Evolutionary conservation across 768 basidiomycete genomes (phyloP).

Genomic region (Arthromyces matolae): DNA sequence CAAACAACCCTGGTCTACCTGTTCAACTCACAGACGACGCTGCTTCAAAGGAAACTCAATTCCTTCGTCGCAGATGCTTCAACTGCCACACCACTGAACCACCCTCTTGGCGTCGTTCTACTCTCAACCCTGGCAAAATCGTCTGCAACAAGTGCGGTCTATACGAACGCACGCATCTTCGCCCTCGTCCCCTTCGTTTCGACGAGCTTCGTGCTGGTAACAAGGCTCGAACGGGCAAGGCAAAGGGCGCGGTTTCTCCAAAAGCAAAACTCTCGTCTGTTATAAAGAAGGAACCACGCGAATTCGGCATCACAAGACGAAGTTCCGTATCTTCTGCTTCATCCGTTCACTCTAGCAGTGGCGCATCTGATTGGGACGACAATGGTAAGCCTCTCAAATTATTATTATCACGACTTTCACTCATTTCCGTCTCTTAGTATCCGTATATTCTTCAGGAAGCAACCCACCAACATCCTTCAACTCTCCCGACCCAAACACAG

Average conservation of each 20-base stretch:
- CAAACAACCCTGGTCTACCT: constrained; percentile 52
- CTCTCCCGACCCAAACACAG: constrained; percentile 58
- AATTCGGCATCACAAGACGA: constrained; percentile 50
- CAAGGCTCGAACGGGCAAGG: constrained; percentile 63
- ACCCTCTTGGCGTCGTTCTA: constrained; percentile 82
- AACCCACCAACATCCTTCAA: constrained; percentile 63
- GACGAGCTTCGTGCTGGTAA: constrained; percentile 86
- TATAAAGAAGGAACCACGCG: constrained; percentile 65
- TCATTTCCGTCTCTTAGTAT: constrained; percentile 29
- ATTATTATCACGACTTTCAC: constrained; percentile 17
- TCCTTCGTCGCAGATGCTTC: constrained; percentile 82
- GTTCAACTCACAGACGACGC: constrained; percentile 91
- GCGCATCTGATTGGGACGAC: constrained; percentile 81
- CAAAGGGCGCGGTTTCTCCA: constrained; percentile 33
- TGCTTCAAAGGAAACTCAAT: constrained; percentile 87
- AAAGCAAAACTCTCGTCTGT: constrained; percentile 32
- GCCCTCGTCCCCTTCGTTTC: constrained; percentile 79
- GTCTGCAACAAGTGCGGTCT: constrained; percentile 94
- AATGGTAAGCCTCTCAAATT: constrained; percentile 47
- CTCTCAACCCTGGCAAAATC: constrained; percentile 88
- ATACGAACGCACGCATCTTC: constrained; percentile 85
- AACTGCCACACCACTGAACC: constrained; percentile 93
- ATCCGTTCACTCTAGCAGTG: constrained; percentile 53
- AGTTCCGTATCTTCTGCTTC: constrained; percentile 60
- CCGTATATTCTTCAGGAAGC: constrained; percentile 56